Percentiles rank a stretch among this genome's conserved stretches.
Evolutionary conservation across 202 grass and related monocot genomes (phyloP).

Genomic region (Panicum virgatum): DNA sequence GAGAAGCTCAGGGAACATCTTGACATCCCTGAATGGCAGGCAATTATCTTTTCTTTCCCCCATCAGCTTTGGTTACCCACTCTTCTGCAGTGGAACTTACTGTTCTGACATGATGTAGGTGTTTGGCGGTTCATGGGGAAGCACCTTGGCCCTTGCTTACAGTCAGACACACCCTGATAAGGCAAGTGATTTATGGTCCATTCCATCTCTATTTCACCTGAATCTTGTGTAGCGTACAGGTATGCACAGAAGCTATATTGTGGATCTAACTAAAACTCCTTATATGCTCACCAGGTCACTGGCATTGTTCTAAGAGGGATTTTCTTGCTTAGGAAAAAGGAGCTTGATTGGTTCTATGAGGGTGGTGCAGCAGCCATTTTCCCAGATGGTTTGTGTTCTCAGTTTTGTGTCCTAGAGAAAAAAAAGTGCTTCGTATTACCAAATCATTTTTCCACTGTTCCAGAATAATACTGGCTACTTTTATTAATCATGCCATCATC

Average conservation of each 20-base stretch:
- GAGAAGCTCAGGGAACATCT: constrained; percentile 91
- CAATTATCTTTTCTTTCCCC: neutral
- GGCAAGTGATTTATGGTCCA: constrained; percentile 28
- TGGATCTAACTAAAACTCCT: constrained; percentile 16
- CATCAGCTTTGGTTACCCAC: neutral
- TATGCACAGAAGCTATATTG: neutral
- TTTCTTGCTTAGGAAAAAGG: constrained; percentile 81
- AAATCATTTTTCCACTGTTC: neutral
- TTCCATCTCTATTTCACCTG: neutral
- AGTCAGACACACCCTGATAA: constrained; percentile 83
- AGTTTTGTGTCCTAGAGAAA: neutral
- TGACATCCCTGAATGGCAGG: constrained; percentile 89
- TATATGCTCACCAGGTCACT: constrained; percentile 62
- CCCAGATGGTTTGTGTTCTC: constrained; percentile 64
- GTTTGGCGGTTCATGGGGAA: constrained; percentile 96
- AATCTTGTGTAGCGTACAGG: neutral
- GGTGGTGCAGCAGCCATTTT: constrained; percentile 82
- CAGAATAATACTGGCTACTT: neutral
- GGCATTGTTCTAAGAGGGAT: constrained; percentile 87
- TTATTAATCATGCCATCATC: neutral
- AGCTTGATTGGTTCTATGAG: constrained; percentile 97
- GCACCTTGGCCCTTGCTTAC: constrained; percentile 87
- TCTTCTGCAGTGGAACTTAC: neutral
- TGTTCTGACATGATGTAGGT: constrained; percentile 50
- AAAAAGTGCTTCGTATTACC: neutral